phyloP scores from a whole-genome alignment of 2,329 filamentous ascomycete species.

The Bipolaris gigantea region DNA sequence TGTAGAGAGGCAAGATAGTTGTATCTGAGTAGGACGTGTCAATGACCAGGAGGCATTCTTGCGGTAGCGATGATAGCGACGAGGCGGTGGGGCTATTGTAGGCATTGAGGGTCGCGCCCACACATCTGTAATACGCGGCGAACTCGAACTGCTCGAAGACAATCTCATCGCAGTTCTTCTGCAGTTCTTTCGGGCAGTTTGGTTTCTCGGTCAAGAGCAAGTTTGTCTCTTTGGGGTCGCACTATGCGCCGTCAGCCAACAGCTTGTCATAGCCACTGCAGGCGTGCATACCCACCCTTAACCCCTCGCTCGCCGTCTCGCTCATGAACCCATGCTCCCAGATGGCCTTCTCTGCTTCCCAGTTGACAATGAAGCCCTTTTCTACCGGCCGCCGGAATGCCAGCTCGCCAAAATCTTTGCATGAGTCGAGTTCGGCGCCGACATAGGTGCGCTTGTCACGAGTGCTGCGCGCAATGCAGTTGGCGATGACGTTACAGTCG shows the following conservation, averaged over 20 bases:
- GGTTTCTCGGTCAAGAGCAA: slow-evolving; percentile 83
- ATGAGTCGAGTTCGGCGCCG: slow-evolving; percentile 74
- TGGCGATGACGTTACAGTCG: slow-evolving; percentile 73
- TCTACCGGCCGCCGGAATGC: slow-evolving; percentile 87
- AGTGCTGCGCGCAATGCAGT: slow-evolving; percentile 79
- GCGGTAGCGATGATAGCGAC: slow-evolving; percentile 56
- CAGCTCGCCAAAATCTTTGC: slow-evolving; percentile 87
- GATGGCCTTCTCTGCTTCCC: slow-evolving; percentile 93
- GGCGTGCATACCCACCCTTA: slow-evolving; percentile 50
- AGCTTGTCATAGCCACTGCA: neutral
- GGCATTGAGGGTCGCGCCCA: slow-evolving; percentile 74
- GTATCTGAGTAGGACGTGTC: slow-evolving; percentile 94
- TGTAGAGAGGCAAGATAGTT: slow-evolving; percentile 82
- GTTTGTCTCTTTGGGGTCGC: slow-evolving; percentile 79
- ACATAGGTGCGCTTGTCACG: slow-evolving; percentile 79
- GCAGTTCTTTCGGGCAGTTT: slow-evolving; percentile 77
- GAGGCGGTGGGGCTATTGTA: slow-evolving; percentile 62
- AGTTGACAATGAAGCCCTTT: slow-evolving; percentile 92
- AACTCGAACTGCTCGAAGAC: slow-evolving; percentile 98
- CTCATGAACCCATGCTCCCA: slow-evolving; percentile 91
- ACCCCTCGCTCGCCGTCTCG: slow-evolving; percentile 65
- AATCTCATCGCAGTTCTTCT: slow-evolving; percentile 92
- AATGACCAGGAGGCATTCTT: slow-evolving; percentile 82
- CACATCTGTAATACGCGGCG: slow-evolving; percentile 75
- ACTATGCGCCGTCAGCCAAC: slow-evolving; percentile 45